Conservation (phyloP, 257 asterid genomes). For the Nicotiana benthamiana region DNA sequence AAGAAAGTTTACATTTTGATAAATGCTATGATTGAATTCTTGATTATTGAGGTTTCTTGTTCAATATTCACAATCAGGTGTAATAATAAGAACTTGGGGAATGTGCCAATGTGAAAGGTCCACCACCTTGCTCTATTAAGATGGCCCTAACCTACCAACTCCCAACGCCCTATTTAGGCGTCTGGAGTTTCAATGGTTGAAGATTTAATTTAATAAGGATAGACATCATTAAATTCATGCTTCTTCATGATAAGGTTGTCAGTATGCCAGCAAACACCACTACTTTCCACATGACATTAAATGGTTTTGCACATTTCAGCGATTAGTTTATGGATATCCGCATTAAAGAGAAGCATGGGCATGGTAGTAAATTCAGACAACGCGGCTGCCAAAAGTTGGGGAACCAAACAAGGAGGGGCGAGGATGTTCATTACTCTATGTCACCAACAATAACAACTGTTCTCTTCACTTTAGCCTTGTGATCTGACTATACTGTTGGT, state of each 20-base stretch:
- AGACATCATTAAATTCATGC: background rate
- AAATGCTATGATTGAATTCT: background rate
- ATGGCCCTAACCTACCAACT: background rate
- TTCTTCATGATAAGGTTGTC: background rate
- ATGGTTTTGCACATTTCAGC: background rate
- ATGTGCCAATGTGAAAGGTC: background rate
- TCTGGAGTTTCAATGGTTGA: background rate
- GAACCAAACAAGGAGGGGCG: background rate
- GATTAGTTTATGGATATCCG: background rate
- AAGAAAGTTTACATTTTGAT: background rate
- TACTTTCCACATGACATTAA: background rate
- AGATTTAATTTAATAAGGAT: background rate
- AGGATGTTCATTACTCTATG: background rate
- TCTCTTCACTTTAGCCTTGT: background rate
- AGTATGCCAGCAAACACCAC: background rate
- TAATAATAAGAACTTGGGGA: background rate
- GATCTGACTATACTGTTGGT: background rate
- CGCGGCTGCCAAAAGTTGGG: background rate
- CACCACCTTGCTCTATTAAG: background rate
- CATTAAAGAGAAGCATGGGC: conserved; percentile 1
- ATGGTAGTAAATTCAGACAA: background rate
- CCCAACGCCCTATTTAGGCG: background rate
- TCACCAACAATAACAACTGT: background rate
- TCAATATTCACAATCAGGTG: background rate
- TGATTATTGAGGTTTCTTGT: background rate